Evolutionary conservation across 768 basidiomycete species (phyloP).

Genomic region (Roridomyces roridus): DNA sequence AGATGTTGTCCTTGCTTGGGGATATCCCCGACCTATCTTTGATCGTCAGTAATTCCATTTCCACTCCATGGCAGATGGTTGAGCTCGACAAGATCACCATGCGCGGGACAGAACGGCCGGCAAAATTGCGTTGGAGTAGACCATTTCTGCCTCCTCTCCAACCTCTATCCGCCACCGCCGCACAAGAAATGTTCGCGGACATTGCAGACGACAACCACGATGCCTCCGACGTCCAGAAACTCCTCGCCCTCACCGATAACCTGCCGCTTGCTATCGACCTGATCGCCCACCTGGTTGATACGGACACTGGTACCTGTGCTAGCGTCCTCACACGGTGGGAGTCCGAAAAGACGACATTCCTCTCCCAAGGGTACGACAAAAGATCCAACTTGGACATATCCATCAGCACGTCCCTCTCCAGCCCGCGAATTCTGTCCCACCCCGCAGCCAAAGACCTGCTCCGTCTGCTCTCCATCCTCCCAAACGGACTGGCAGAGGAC

Average conservation of each 20-base stretch:
- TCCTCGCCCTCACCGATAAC: constrained; percentile 5
- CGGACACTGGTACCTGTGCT: neutral
- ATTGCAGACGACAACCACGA: neutral
- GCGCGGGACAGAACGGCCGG: constrained; percentile 4
- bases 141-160: neutral
- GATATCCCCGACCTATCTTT: no score
- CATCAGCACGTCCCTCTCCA: constrained; percentile 3
- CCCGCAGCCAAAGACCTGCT: neutral
- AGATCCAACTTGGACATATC: no score
- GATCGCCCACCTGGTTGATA: neutral
- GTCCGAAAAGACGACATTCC: no score
- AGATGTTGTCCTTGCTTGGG: no score
- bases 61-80: no score
- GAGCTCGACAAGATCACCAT: constrained; percentile 16
- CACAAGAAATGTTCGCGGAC: neutral
- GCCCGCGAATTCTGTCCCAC: neutral
- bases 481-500: constrained; percentile 4
- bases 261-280: constrained; percentile 8
- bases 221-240: neutral
- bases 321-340: no score
- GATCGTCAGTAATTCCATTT: no score
- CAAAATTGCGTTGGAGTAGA: neutral
- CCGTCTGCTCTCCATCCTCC: constrained; percentile 6
- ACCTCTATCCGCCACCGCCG: neutral
- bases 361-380: no score